phyloP scores from a whole-genome alignment of 768 basidiomycete genomes.

The Floccularia luteovirens region DNA sequence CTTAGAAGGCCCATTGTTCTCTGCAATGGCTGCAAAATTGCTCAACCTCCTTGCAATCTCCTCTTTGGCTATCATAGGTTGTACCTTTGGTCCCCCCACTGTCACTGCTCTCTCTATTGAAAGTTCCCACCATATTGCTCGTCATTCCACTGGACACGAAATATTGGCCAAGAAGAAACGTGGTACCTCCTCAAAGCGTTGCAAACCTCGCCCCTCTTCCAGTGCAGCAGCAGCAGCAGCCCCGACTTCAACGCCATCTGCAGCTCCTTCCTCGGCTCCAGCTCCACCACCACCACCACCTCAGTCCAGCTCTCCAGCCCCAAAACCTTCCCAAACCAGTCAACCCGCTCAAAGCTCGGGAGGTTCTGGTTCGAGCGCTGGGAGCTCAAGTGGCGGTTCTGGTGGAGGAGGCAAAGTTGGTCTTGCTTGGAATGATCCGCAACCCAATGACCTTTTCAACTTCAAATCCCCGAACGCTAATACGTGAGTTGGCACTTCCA shows the following conservation, averaged over 20 bases:
- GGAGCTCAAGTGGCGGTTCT: no score
- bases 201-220: slow-evolving; percentile 43
- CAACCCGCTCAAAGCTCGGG: no score
- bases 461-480: slow-evolving; percentile 39
- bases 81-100: slow-evolving; percentile 35
- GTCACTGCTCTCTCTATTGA: slow-evolving; percentile 48
- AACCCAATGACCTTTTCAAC: slow-evolving; percentile 37
- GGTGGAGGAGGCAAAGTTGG: slow-evolving; percentile 41
- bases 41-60: slow-evolving; percentile 53
- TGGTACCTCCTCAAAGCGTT: slow-evolving; percentile 34
- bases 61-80: slow-evolving; percentile 48
- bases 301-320: no score
- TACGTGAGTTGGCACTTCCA: slow-evolving; percentile 23
- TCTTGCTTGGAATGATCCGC: slow-evolving; percentile 59
- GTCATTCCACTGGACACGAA: slow-evolving; percentile 33
- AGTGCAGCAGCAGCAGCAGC: neutral
- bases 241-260: slow-evolving; percentile 10
- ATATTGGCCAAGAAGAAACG: slow-evolving; percentile 46
- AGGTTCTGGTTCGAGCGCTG: no score
- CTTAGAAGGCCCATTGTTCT: slow-evolving; percentile 5
- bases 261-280: slow-evolving; percentile 1
- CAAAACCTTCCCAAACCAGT: no score
- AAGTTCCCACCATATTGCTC: slow-evolving; percentile 31
- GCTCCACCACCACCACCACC: slow-evolving; percentile 7
- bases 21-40: slow-evolving; percentile 43